phyloP scores from a whole-genome alignment of 2,329 filamentous ascomycete species.

The Helicocarpus griseus region DNA sequence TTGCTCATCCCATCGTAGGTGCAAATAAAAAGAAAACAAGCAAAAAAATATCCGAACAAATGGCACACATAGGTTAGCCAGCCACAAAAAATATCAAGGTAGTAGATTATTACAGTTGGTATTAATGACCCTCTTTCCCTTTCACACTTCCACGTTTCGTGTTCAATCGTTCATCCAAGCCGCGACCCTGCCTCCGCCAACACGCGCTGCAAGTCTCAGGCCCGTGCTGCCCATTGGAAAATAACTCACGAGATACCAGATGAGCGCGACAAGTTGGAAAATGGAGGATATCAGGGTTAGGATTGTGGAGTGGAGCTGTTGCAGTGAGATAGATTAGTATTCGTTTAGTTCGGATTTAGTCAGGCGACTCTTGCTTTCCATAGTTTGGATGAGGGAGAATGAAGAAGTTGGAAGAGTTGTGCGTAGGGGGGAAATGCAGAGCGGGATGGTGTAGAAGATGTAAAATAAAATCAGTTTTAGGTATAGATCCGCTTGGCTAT shows the following conservation, averaged over 20 bases:
- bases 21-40: too few species aligned
- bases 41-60: too few species aligned
- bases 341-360: neutral
- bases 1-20: too few species aligned
- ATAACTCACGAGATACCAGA: conserved; percentile 95
- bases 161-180: conserved; percentile 73
- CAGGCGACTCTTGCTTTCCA: neutral
- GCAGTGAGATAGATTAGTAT: conserved; percentile 9
- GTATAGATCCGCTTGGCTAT: neutral
- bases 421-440: neutral
- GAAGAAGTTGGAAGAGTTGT: neutral
- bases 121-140: neutral
- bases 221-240: conserved; percentile 94
- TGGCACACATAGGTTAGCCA: too few species aligned
- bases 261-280: conserved; percentile 68
- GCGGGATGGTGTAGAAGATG: neutral
- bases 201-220: conserved; percentile 73
- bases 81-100: neutral
- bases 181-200: conserved; percentile 73
- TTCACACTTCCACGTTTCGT: neutral
- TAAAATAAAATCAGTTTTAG: neutral
- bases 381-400: neutral
- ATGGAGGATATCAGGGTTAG: conserved; percentile 79
- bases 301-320: conserved; percentile 71
- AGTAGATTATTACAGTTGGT: neutral